Percentiles rank a stretch among this genome's conserved stretches.
Evolutionary conservation across 495 filamentous ascomycete species (phyloP).

Genomic region (Penicillium pancosmium): DNA sequence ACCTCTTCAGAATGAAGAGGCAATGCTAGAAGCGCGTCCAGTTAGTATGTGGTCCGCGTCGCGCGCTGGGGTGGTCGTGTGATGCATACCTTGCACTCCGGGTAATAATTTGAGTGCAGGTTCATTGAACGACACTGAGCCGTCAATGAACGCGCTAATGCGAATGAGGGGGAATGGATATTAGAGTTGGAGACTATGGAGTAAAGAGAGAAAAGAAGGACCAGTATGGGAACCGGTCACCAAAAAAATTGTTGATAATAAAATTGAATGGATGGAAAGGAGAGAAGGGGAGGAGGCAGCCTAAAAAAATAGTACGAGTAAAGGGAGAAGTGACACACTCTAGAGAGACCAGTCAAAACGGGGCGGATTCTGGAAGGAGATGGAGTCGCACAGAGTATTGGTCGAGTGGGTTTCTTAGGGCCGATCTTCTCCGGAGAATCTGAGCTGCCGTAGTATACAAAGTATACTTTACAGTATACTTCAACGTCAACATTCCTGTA

Average conservation of each 20-base stretch:
- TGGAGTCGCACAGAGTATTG: conserved; percentile 28
- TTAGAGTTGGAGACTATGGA: neutral
- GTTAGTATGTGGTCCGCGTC: neutral
- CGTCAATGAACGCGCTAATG: conserved; percentile 62
- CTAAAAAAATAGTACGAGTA: conserved; percentile 1
- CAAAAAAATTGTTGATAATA: no score
- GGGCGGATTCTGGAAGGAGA: conserved; percentile 31
- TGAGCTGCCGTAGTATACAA: no score
- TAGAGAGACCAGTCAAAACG: conserved; percentile 8
- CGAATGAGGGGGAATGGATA: conserved; percentile 12
- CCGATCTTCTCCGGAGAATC: conserved; percentile 38
- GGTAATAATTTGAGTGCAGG: conserved; percentile 54
- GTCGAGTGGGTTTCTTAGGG: conserved; percentile 19
- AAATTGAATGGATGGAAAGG: neutral
- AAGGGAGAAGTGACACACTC: conserved; percentile 12
- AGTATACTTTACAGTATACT: no score
- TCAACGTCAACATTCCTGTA: neutral
- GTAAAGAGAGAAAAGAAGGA: neutral
- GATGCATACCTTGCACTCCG: conserved; percentile 52
- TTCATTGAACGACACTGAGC: conserved; percentile 63
- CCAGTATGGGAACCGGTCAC: neutral
- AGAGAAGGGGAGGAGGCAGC: neutral
- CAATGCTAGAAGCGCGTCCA: conserved; percentile 34
- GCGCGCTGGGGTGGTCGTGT: neutral
- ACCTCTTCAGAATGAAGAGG: conserved; percentile 56